Base-by-base conservation (phyloP, 768 basidiomycete genomes). In the Naganishia randhawae region DNA sequence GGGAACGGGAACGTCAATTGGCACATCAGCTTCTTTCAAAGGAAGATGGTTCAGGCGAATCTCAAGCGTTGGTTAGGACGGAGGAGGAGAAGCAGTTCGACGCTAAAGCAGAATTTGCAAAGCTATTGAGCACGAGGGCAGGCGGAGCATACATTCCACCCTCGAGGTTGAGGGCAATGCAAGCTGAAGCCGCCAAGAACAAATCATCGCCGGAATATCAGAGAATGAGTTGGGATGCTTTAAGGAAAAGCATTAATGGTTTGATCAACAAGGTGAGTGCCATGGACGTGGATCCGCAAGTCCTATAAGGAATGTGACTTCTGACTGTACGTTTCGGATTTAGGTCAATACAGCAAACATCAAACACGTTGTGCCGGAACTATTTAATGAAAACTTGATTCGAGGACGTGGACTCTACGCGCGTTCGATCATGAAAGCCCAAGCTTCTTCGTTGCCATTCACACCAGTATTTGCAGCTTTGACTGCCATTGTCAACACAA, bases 121-220 rank as follows among this genome's bases (percentile, higher is more conserved):
- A 95, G 81, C 84, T 95, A 68, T 77, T 89, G 1, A 85, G 75
- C 48, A 87, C 90, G 19, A 86, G 89, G 32, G 90, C 90, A 22
- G 96, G 95, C 14, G 96, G 96, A 32, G 92, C 96, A 14, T 99
- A 99, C 79, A 88, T 99, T 78, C 96, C 96, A 0, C 96, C 96
- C 16, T 94, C 92, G 41, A 86, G 94, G 29, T 83, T 98, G 42
- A 85, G 93, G 52, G 93, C 92, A 0, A 84, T 99, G 80, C 92
- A 94, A 74, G 88, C 86, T 50, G 90, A 89, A 33, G 91, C 92
- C 9, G 81, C 86, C 7, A 81, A 84, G 70, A 91, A 96, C 83
- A 94, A 94, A 82, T 83, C 84, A 53, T 89, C 89, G 68, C 74
- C 88, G 22, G 94, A 96, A 81, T 98, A 90, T 80, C 96, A 99